Percentiles rank a stretch among this genome's conserved stretches.
Conservation (phyloP, 306 rosid genomes). For the Acacia crassicarpa region DNA sequence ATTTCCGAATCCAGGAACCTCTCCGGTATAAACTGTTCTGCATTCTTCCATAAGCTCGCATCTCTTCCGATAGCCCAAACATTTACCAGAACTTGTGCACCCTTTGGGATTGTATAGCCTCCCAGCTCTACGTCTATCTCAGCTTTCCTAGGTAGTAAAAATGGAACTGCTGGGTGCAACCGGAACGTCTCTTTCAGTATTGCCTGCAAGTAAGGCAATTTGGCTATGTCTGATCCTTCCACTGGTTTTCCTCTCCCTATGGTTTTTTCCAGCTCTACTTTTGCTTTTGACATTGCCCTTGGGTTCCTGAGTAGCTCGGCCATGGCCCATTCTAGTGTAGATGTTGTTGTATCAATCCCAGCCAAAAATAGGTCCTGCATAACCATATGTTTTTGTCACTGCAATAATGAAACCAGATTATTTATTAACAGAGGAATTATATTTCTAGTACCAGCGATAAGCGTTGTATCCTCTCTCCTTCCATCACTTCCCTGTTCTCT, state of each 20-base stretch:
- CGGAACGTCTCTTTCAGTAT: background rate
- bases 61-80: slow-evolving; percentile 36
- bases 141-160: slow-evolving; percentile 45
- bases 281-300: slow-evolving; percentile 34
- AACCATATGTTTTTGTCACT: too few relatives aligned
- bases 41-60: slow-evolving; percentile 33
- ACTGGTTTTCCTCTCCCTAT: slow-evolving; percentile 47
- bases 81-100: slow-evolving; percentile 42
- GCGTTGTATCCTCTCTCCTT: background rate
- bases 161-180: slow-evolving; percentile 9
- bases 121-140: slow-evolving; percentile 28
- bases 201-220: slow-evolving; percentile 47
- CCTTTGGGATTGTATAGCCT: slow-evolving; percentile 40
- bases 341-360: slow-evolving; percentile 42
- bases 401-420: background rate
- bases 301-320: slow-evolving; percentile 39
- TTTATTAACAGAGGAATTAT: background rate
- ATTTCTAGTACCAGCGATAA: slow-evolving; percentile 14
- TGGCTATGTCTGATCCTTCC: slow-evolving; percentile 43
- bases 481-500: slow-evolving; percentile 25
- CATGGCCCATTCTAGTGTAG: slow-evolving; percentile 48
- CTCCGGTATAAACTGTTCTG: slow-evolving; percentile 40
- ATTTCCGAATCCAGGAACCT: slow-evolving; percentile 18
- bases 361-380: slow-evolving; percentile 42
- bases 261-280: slow-evolving; percentile 29